phyloP scores from a whole-genome alignment of 805 yeast species.

The Starmera amethionina region DNA sequence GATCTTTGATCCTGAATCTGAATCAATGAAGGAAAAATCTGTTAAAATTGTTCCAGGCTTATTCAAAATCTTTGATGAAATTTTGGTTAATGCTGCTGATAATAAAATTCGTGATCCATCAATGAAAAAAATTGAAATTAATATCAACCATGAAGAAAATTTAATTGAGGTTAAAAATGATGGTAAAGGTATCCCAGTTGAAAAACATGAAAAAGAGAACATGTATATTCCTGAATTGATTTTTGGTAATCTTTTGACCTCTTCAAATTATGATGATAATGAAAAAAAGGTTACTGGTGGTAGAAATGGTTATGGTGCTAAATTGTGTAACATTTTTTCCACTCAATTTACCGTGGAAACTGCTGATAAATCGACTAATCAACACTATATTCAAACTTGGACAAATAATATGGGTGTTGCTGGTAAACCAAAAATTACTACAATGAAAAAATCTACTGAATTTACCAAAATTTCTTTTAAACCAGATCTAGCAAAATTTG shows the following conservation, averaged over 20 bases:
- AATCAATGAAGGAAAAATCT: constrained; percentile 44
- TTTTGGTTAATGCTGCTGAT: constrained; percentile 96
- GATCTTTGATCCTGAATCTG: constrained; percentile 63
- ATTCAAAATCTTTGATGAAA: constrained; percentile 94
- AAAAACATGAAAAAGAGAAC: constrained; percentile 83
- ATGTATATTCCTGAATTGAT: constrained; percentile 94
- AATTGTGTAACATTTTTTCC: constrained; percentile 91
- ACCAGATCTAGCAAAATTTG: constrained; percentile 80
- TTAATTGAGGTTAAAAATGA: constrained; percentile 78
- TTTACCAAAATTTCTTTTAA: constrained; percentile 81
- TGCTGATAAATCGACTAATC: constrained; percentile 58
- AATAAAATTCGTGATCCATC: constrained; percentile 90
- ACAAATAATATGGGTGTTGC: constrained; percentile 73
- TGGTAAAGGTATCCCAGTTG: constrained; percentile 93
- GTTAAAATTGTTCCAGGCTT: constrained; percentile 92
- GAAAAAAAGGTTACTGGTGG: constrained; percentile 97
- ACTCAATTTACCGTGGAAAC: constrained; percentile 83
- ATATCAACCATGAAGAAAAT: constrained; percentile 65
- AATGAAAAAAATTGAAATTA: constrained; percentile 83
- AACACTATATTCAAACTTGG: constrained; percentile 78
- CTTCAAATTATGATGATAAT: constrained; percentile 92
- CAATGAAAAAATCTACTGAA: constrained; percentile 45
- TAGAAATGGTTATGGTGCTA: constrained; percentile 97
- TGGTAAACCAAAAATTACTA: constrained; percentile 62
- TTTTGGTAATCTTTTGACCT: constrained; percentile 89